phyloP scores from a whole-genome alignment of 495 filamentous ascomycete genomes.

The Penicillium flavigenum region DNA sequence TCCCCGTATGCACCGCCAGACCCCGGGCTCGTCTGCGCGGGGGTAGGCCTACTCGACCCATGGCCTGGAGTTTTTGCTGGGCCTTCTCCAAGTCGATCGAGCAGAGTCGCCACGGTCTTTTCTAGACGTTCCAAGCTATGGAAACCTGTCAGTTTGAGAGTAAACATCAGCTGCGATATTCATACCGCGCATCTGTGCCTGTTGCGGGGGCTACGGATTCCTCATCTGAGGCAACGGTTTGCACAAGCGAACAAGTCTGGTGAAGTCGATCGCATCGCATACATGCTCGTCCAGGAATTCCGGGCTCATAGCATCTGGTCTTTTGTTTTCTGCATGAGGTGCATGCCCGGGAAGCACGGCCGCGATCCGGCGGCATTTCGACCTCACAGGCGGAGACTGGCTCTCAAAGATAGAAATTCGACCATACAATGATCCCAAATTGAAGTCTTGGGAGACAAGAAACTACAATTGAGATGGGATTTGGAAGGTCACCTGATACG shows the following conservation, averaged over 20 bases:
- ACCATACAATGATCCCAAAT: not conserved
- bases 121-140: constrained; percentile 38
- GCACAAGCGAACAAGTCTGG: constrained; percentile 36
- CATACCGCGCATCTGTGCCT: constrained; percentile 27
- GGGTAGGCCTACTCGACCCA: constrained; percentile 12
- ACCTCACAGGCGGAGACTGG: not conserved
- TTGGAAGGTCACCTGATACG: not conserved
- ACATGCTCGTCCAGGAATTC: constrained; percentile 30
- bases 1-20: constrained; percentile 17
- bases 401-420: not conserved
- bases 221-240: constrained; percentile 1
- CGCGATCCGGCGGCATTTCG: constrained; percentile 44
- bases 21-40: constrained; percentile 17
- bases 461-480: not conserved
- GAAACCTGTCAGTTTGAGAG: constrained; percentile 12
- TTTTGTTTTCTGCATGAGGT: constrained; percentile 45
- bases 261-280: constrained; percentile 41
- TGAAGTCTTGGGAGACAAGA: not conserved
- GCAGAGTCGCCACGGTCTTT: constrained; percentile 31
- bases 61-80: constrained; percentile 8
- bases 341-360: constrained; percentile 47
- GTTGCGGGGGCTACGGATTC: constrained; percentile 5
- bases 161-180: not conserved
- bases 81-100: constrained; percentile 36
- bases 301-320: constrained; percentile 46